Evolutionary conservation across 1,284 basidiomycete species (phyloP), one percentile per base, ranked within the genome.

Genomic region (Irpex rosettiformis): DNA sequence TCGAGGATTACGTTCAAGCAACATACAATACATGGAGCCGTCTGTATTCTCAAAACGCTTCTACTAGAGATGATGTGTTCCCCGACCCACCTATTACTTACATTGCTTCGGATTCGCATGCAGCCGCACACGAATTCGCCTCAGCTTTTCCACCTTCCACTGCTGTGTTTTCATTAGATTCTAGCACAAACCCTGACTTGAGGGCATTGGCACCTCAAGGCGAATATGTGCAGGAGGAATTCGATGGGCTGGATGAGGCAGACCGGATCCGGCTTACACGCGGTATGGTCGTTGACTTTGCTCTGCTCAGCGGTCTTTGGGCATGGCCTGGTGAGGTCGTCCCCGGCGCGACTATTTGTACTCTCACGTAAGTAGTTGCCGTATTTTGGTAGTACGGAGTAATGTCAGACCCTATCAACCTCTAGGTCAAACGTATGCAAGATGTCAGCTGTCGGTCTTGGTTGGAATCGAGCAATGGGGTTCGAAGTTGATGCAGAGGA

Each of bases 231-330:
- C 86, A 88, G 69, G 65, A 70, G 18, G 72, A 79, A 48, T 89
- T 86, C 64, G 68, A 76, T 55, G 61, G 65, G 47, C 65, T 83
- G 30, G 65, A 70, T 13, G 62, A 72, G 13, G 73, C 72, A 48
- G 75, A 77, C 55, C 72, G 84, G 54, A 70, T 80, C 8, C 65
- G 66, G 25, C 74, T 80, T 28, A 88, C 86, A 18, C 75, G 75
- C 52, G 87, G 86, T 1, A 81, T 85, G 75, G 68, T 89, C 53
- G 81, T 89, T 2, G 87, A 89, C 68, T 79, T 88, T 62, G 85
- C 85, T 16, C 64, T 87, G 64, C 54, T 86, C 18, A 81, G 79
- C 61, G 85, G 85, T 16, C 65, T 83, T 51, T 89, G 87, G 87
- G 70, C 73, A 10, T 72, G 70, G 61, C 69, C 74, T 3, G 73